These are phyloP conservation scores for Chenopodium berlandieri DNA, from an alignment of 148 eudicot genomes.

Conservation along the genomic window DNA sequence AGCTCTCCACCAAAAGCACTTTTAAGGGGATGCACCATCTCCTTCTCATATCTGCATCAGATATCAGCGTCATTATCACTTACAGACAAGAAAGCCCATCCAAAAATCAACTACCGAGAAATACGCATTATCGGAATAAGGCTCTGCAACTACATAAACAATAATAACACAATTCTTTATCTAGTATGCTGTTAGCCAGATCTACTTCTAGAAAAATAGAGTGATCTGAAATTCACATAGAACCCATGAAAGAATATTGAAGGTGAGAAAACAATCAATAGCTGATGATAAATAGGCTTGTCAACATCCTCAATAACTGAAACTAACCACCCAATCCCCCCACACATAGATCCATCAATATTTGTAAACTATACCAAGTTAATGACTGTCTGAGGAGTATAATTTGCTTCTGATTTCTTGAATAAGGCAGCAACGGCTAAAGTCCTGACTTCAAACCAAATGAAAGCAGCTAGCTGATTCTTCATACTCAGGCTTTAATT, in stretches of 20 bases:
- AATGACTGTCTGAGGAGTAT: not conserved
- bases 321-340: not conserved
- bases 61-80: not conserved
- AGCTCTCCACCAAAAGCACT: conserved; percentile 89
- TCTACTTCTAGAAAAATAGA: not conserved
- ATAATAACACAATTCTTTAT: not conserved
- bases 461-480: not conserved
- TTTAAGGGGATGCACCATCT: conserved; percentile 83
- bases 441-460: not conserved
- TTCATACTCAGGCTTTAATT: not conserved
- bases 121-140: not conserved
- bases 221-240: conserved; percentile 7
- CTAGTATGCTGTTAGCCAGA: not conserved
- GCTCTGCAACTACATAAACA: not conserved
- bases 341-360: not conserved
- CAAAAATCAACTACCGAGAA: not conserved
- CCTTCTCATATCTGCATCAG: conserved; percentile 85
- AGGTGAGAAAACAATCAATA: not conserved
- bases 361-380: too few relatives aligned
- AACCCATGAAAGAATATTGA: not conserved
- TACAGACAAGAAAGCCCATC: not conserved
- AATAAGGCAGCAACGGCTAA: too few relatives aligned
- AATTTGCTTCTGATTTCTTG: not conserved
- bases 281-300: not conserved
- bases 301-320: not conserved